Percentiles rank a stretch among this genome's conserved stretches.
Evolutionary conservation across 495 filamentous ascomycete species (phyloP).

Genomic region (Penicillium bovifimosum): DNA sequence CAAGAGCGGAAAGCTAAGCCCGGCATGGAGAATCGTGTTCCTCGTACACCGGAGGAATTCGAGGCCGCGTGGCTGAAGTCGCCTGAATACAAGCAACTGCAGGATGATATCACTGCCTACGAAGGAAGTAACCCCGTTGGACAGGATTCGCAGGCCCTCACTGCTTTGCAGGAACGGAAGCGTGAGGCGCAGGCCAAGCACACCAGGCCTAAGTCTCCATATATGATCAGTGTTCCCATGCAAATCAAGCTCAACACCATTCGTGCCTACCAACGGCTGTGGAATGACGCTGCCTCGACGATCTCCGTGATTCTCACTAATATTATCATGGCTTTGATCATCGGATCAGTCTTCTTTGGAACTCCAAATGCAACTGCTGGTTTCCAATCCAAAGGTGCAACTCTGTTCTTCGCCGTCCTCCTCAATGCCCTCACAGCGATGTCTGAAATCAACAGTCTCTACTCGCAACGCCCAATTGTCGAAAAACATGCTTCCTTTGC

Average conservation of each 20-base stretch:
- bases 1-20: slow-evolving; percentile 50
- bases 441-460: slow-evolving; percentile 53
- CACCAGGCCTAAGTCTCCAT: slow-evolving; percentile 31
- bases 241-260: slow-evolving; percentile 40
- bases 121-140: slow-evolving; percentile 28
- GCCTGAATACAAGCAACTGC: slow-evolving; percentile 38
- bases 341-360: slow-evolving; percentile 79
- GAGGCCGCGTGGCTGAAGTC: slow-evolving; percentile 51
- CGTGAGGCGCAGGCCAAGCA: slow-evolving; percentile 28
- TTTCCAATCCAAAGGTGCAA: slow-evolving; percentile 68
- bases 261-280: slow-evolving; percentile 49
- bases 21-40: slow-evolving; percentile 57
- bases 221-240: slow-evolving; percentile 35
- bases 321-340: slow-evolving; percentile 67
- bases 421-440: slow-evolving; percentile 45
- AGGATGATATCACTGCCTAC: slow-evolving; percentile 44
- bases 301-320: slow-evolving; percentile 68
- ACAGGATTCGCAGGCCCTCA: slow-evolving; percentile 2
- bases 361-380: slow-evolving; percentile 51
- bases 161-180: slow-evolving; percentile 26
- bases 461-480: slow-evolving; percentile 52
- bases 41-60: slow-evolving; percentile 65
- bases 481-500: slow-evolving; percentile 56
- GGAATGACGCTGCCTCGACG: slow-evolving; percentile 63
- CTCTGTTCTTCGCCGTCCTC: slow-evolving; percentile 83